Evolutionary conservation across 495 filamentous ascomycete species (phyloP), one percentile per base, ranked within the genome.

Genomic region (Hypoxylon subgilvum): DNA sequence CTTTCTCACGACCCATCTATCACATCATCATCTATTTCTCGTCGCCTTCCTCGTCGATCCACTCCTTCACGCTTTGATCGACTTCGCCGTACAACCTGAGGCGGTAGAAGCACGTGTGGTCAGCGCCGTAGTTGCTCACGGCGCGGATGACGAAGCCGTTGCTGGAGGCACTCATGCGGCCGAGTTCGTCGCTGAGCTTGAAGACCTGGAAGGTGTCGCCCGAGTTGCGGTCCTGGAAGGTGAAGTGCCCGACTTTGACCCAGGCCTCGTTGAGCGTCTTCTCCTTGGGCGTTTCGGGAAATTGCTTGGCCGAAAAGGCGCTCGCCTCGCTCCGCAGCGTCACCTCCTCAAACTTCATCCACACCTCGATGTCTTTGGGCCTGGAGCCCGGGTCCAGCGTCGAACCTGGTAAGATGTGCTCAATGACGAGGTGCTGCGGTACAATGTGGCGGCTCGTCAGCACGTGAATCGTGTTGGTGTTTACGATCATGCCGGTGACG

Each of bases 91-190:
- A 84, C 51, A 87, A 23, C 18, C 78, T 57, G 9, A 86, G 52
- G 8, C 84, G 72, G 68, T 88, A 88, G 50, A 88, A 73, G 69
- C 86, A 88, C 2, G 85, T 85, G 52, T 80, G 79, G 21, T 82
- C 77, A 0, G 64, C 62, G 7, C 84, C 84, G 65, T 81, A 81
- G 63, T 84, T 87, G 27, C 62, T 78, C 22, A 71, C 64, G 6
- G 79, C 79, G 22, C 84, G 68, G 6, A 88, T 56, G 31, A 84
- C 54, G 18, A 85, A 49, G 9, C 72, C 66, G 22, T 73, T 66
- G 14, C 75, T 76, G 4, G 66, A 63, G 6, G 73, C 73, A 2
- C 52, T 28, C 28, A 79, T 38, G 4, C 44, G 41, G n/a, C 54
- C 39, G 48, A 82, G 55, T 32, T 79, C 68, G 9, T 74, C 40